Conservation (phyloP, 257 asterid genomes). For the Parsonsia alboflavescens region DNA sequence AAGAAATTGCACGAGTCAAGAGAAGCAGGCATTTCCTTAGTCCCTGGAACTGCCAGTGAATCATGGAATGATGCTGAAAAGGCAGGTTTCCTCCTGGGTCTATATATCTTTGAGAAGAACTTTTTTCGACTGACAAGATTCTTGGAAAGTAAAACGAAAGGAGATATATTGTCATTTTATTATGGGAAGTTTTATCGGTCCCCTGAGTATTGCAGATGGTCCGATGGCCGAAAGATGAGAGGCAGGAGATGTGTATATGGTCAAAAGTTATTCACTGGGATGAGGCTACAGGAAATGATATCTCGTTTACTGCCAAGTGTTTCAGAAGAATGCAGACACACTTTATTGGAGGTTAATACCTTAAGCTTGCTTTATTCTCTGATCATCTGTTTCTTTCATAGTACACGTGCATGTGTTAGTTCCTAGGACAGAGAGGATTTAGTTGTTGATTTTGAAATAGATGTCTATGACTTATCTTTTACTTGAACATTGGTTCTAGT, state of each 20-base stretch:
- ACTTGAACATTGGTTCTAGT: not conserved
- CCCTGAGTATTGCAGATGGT: constrained; percentile 53
- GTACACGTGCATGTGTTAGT: not conserved
- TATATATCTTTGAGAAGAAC: constrained; percentile 60
- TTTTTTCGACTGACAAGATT: constrained; percentile 49
- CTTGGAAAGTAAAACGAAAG: constrained; percentile 42
- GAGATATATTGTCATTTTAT: constrained; percentile 47
- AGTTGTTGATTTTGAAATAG: not conserved
- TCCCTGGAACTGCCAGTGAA: constrained; percentile 40
- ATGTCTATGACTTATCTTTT: not conserved
- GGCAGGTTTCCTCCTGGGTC: constrained; percentile 47
- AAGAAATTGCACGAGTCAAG: constrained; percentile 19
- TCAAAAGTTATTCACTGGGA: constrained; percentile 63
- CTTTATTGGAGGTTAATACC: constrained; percentile 48
- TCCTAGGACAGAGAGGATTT: not conserved
- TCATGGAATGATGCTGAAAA: constrained; percentile 53
- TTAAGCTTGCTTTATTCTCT: not conserved
- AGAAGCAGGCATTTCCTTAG: constrained; percentile 23
- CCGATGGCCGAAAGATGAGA: constrained; percentile 45
- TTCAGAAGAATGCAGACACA: constrained; percentile 42
- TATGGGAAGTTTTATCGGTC: constrained; percentile 59
- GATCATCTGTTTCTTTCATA: not conserved
- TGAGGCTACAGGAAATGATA: constrained; percentile 61
- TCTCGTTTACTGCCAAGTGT: constrained; percentile 42
- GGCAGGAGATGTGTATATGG: constrained; percentile 51